Evolutionary conservation across 148 eudicot species (phyloP), one percentile per base, ranked within the genome.

Genomic region (Fallopia convolvulus): DNA sequence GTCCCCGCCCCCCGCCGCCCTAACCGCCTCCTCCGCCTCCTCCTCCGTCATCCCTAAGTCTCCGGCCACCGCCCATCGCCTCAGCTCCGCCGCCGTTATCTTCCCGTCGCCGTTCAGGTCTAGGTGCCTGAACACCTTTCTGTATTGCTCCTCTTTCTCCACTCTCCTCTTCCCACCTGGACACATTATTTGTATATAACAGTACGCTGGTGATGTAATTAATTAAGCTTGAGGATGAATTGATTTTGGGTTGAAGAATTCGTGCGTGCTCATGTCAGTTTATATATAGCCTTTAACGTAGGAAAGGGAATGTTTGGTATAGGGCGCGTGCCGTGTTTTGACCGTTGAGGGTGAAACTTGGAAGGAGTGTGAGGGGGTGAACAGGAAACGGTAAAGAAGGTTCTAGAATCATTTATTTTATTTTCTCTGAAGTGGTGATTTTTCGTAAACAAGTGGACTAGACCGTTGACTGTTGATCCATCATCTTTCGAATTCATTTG

Each of bases 131-230:
- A 75, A 75, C 55, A 75, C 77, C 75, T 52, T 41, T 26, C 48
- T 72, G 52, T 72, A 72, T 12, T 72, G 75, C 75, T 72, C 71
- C n/a, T 65, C 71, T n/a, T 65, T 65, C 8, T 65, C 71, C 66
- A 2, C 66, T 14, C 42, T 33, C 71, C 13, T 13, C 41, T 65
- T 32, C 71, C 71, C 20, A 18, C 58, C 71, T 13, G n/a, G 41
- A 65, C 71, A 65, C 71, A 65, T 65, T 65, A 36, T 26, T 26
- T 26, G 30, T 26, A 26, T 26, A 26, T 26, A 26, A 26, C 30
- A 26, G 30, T 26, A 26, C 30, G 30, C 1, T 26, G 30, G 30
- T 26, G 30, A 26, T 26, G 30, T 26, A 26, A 26, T 26, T 26
- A 26, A 26, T 26, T 26, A 26, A 26, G 30, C 39, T 33, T 33